A percentile compares a stretch with the other conserved stretches of the same genome.
phyloP scores from a whole-genome alignment of 2,329 filamentous ascomycete species.

The Westerdykella sp. region DNA sequence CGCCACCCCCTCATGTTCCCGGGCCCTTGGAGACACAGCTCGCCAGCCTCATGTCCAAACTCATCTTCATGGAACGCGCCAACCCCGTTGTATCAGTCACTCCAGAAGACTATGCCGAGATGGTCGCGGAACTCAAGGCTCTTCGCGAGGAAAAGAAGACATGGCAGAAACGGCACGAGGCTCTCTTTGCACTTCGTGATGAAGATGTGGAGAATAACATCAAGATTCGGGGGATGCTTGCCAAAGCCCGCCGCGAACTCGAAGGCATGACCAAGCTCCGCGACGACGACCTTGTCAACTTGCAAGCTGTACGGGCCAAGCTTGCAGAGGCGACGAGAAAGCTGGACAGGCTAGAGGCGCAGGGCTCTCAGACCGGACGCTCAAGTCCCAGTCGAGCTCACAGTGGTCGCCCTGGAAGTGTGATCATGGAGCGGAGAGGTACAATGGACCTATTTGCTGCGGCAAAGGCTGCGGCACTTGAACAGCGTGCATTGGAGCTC shows the following conservation, averaged over 20 bases:
- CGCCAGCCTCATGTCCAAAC: conserved; percentile 33
- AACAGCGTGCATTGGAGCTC: conserved; percentile 40
- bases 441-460: conserved; percentile 39
- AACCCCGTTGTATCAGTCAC: conserved; percentile 33
- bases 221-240: conserved; percentile 37
- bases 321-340: conserved; percentile 38
- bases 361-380: conserved; percentile 13
- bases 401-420: conserved; percentile 18
- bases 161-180: conserved; percentile 34
- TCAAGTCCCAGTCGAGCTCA: conserved; percentile 20
- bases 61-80: conserved; percentile 30
- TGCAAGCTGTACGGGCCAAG: conserved; percentile 35
- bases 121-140: conserved; percentile 25
- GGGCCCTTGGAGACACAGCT: conserved; percentile 35
- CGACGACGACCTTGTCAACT: conserved; percentile 39
- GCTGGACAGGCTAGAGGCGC: conserved; percentile 20
- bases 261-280: conserved; percentile 37
- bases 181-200: conserved; percentile 39
- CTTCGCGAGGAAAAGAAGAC: conserved; percentile 36
- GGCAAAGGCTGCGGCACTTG: conserved; percentile 39
- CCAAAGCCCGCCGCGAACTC: conserved; percentile 36
- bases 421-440: conserved; percentile 29
- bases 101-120: conserved; percentile 32
- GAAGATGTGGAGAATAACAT: conserved; percentile 42
- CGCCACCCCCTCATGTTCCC: conserved; percentile 21